Base-by-base conservation (phyloP, 164 flowering plant genomes). In the Litsea cubeba region DNA sequence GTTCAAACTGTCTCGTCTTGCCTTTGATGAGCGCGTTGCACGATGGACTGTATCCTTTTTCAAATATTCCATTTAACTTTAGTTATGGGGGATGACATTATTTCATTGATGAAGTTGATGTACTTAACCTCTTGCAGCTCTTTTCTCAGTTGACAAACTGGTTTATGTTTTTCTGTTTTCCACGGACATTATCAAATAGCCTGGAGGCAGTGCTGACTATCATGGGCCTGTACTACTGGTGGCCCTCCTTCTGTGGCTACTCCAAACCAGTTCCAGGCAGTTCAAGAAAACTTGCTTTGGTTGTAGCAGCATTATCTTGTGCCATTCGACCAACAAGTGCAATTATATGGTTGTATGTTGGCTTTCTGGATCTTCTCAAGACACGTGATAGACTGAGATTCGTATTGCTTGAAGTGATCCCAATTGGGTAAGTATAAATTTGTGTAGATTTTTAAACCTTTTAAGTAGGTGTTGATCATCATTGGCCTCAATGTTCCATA, bases 261-360 rank as follows among this genome's bases (percentile, higher is more conserved):
- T 71, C 88, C 54, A 69, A 68, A 28, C 70, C 81, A 54, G 75
- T 30, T 74, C 62, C 81, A 40, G 1, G 70, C 24, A 72, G 50
- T 79, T 89, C 94, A 71, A 88, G 99, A 81, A 91, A 81, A 77
- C 79, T 81, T 84, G 98, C 87, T 72, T 83, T 95, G 87, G 85
- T 75, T 71, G 10, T 88, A 50, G 97, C 99, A 28, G 97, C 94
- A 76, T 69, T 92, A 75, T 88, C 99, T 77, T 95, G 98, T 85
- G 93, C 92, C 32, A 72, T 95, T 81, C 90, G 99, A 54, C 97
- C 99, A 75, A 95, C 98, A 73, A 91, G 97, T 87, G 98, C 96
- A 15, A 87, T 95, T 54, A 87, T 75, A 73, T 95, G 99, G 99
- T 70, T 89, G 69, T 95, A 93, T 83, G 86, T 95, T 80, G 99